These are phyloP conservation scores for Penicillium sp. DNA, from an alignment of 2,329 filamentous ascomycete genomes.

Conservation along the genomic window DNA sequence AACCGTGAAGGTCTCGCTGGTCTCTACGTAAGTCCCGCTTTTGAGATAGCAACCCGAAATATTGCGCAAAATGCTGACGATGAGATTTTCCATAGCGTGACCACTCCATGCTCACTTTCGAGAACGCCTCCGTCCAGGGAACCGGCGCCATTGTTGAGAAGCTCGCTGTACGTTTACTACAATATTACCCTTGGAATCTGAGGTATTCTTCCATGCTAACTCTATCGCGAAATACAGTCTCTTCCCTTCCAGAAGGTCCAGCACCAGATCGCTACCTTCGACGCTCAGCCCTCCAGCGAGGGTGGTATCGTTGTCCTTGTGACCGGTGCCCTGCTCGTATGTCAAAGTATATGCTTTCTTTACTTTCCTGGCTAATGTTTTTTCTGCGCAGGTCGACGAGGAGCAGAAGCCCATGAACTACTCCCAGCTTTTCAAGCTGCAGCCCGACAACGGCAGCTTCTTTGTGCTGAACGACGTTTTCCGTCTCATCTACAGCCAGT, in stretches of 20 bases:
- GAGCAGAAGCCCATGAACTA: conserved; percentile 87
- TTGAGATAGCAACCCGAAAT: not conserved
- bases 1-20: conserved; percentile 65
- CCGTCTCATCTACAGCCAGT: conserved; percentile 71
- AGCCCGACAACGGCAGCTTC: conserved; percentile 71
- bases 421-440: conserved; percentile 84
- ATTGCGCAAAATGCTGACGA: conserved; percentile 8
- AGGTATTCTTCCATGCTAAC: not conserved
- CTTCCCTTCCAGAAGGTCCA: conserved; percentile 81
- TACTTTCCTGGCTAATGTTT: not conserved
- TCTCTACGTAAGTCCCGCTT: conserved; percentile 73
- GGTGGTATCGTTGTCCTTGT: conserved; percentile 83
- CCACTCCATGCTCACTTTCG: conserved; percentile 91
- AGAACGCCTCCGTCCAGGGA: conserved; percentile 69
- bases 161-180: conserved; percentile 64
- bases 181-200: not conserved
- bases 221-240: conserved; percentile 49
- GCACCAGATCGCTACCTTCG: conserved; percentile 75
- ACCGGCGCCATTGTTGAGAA: conserved; percentile 72
- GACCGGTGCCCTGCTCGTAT: conserved; percentile 80
- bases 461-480: conserved; percentile 95
- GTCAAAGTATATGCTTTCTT: conserved; percentile 29
- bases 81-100: conserved; percentile 63
- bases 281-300: conserved; percentile 75
- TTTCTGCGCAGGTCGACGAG: conserved; percentile 70